Conservation (phyloP, 345 rosid species). For the Orychophragmus violaceus region DNA sequence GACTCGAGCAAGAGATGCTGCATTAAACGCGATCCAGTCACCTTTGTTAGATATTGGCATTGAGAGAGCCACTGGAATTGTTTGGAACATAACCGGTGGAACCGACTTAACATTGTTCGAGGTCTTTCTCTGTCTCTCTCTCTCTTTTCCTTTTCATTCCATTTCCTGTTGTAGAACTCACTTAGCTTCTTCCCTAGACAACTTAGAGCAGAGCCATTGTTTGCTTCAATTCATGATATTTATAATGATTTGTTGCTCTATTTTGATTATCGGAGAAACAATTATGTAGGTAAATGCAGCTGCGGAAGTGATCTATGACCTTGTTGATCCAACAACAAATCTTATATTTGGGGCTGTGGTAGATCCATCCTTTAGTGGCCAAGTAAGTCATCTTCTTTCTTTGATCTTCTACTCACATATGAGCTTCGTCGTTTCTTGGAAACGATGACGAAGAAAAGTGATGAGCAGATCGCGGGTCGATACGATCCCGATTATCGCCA, state of each 20-base stretch:
- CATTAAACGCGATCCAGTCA: constrained; percentile 92
- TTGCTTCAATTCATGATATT: not conserved
- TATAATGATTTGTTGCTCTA: not conserved
- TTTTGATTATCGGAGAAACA: too few relatives aligned
- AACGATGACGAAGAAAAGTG: too few relatives aligned
- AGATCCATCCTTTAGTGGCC: constrained; percentile 82
- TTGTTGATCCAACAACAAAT: constrained; percentile 91
- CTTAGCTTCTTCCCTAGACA: not conserved
- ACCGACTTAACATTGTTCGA: constrained; percentile 79
- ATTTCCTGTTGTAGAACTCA: not conserved
- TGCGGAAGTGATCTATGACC: constrained; percentile 90
- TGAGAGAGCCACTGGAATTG: constrained; percentile 97
- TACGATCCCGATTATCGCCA: too few relatives aligned
- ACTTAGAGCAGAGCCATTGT: not conserved
- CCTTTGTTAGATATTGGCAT: constrained; percentile 92
- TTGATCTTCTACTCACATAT: not conserved
- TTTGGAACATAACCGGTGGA: constrained; percentile 99
- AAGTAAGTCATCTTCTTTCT: constrained; percentile 46
- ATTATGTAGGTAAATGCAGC: constrained; percentile 81
- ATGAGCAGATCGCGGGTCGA: too few relatives aligned
- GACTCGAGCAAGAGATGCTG: constrained; percentile 97
- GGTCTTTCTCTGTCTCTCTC: constrained; percentile 41
- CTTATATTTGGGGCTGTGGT: constrained; percentile 87
- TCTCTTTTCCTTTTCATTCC: not conserved
- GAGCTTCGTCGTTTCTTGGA: not conserved